phyloP scores from a whole-genome alignment of 805 yeast genomes.

The Candida dendrica region DNA sequence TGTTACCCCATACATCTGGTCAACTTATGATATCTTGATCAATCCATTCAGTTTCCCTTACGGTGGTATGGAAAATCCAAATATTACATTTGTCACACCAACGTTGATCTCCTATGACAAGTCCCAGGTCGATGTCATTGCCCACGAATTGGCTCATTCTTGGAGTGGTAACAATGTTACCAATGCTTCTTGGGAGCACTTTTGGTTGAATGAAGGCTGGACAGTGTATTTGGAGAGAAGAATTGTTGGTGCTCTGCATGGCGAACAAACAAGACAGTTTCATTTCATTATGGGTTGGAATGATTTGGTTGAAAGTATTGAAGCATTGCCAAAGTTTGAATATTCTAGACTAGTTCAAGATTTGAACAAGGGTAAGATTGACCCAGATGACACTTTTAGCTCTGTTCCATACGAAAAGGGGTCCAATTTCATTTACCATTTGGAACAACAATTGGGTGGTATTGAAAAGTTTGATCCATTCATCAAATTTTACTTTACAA shows the following conservation, averaged over 20 bases:
- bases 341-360: slow-evolving; percentile 66
- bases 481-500: slow-evolving; percentile 67
- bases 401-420: slow-evolving; percentile 92
- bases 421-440: slow-evolving; percentile 64
- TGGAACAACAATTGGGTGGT: slow-evolving; percentile 68
- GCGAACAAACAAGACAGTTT: slow-evolving; percentile 72
- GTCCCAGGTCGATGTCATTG: slow-evolving; percentile 81
- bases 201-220: slow-evolving; percentile 96
- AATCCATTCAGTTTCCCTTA: slow-evolving; percentile 76
- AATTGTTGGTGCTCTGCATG: slow-evolving; percentile 71
- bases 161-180: slow-evolving; percentile 93
- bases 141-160: slow-evolving; percentile 89
- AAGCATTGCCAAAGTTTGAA: slow-evolving; percentile 49
- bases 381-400: slow-evolving; percentile 87
- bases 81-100: slow-evolving; percentile 86
- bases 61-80: slow-evolving; percentile 95
- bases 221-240: slow-evolving; percentile 87
- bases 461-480: slow-evolving; percentile 64
- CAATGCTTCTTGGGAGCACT: slow-evolving; percentile 87
- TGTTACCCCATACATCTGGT: slow-evolving; percentile 80
- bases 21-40: slow-evolving; percentile 70
- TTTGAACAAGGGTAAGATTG: slow-evolving; percentile 52
- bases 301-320: slow-evolving; percentile 61
- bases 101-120: slow-evolving; percentile 80
- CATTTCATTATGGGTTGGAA: slow-evolving; percentile 86